Conservation (phyloP, 2,329 filamentous ascomycete species). For the Aureobasidium zeae region DNA sequence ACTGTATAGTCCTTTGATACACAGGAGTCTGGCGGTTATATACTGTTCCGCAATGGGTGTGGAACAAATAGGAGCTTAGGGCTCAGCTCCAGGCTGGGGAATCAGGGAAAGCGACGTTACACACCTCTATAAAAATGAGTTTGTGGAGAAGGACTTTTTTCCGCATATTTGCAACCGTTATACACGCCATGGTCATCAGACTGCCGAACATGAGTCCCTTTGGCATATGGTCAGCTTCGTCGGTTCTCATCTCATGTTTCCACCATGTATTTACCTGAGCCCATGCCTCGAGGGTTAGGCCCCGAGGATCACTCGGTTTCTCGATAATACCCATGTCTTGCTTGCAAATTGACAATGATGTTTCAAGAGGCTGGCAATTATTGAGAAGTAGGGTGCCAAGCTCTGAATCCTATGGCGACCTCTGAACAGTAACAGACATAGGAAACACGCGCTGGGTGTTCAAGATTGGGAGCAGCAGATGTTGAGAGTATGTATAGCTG, state of each 20-base stretch:
- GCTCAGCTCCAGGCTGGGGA: not conserved
- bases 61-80: not conserved
- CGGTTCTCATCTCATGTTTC: not conserved
- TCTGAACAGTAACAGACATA: no score
- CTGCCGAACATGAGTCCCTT: constrained; percentile 37
- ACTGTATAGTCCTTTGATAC: not conserved
- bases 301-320: constrained; percentile 17
- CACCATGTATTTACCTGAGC: constrained; percentile 16
- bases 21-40: not conserved
- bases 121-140: constrained; percentile 42
- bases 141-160: constrained; percentile 40
- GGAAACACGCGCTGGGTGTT: no score
- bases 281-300: constrained; percentile 20
- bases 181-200: constrained; percentile 40
- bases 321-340: constrained; percentile 13
- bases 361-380: not conserved
- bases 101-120: constrained; percentile 11
- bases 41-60: constrained; percentile 2
- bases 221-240: not conserved
- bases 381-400: no score
- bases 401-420: no score
- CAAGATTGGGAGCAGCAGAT: no score
- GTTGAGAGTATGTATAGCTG: no score
- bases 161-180: constrained; percentile 42
- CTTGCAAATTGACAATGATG: not conserved